Base-by-base conservation (phyloP, 2,329 filamentous ascomycete species). In the Trichophyton rubrum region DNA sequence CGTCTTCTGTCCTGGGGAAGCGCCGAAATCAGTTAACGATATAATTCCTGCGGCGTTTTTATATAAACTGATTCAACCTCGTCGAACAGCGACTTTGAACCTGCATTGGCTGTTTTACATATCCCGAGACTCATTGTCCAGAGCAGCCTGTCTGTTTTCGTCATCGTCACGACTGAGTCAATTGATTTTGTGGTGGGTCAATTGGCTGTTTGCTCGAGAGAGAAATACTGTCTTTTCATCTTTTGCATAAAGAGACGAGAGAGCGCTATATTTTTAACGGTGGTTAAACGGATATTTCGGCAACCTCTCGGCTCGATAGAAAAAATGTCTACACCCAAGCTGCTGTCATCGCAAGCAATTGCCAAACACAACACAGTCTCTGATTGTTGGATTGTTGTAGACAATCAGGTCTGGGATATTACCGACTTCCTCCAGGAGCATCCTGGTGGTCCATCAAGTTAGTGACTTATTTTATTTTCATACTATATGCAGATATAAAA, bases 331-430 rank as follows among this genome's bases (percentile, higher is more conserved):
- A 22, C 20, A 3, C 20, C 59, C 13, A 60, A 47, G 20, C 38
- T 56, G 27, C 24, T 63, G 47, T 60, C 62, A 4, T 55, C 58
- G 38, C 51, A 49, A 56, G 58, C 59, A 33, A 49, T 59, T 49
- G 57, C 41, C 27, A 45, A 35, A 20, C 82, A 85, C 67, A 80
- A 76, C 60, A 75, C 69, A 11, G 66, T 74, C 38, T 67, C 76
- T 59, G 71, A 84, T 65, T 79, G 81, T 66, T 89, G 86, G 86
- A 81, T 88, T 62, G 84, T 87, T 17, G 80, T 89, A 22, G 81
- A 88, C 69, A 80, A 80, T 53, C 80, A 81, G 66, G 84, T 88
- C 30, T 88, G 85, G 75, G 83, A 89, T 69, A 73, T 89, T 51
- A 85, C 82, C 24, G 78, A 82, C 15, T 88, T 89, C 69, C 77